These are phyloP conservation scores for Suillus brevipes DNA, from an alignment of 768 basidiomycete genomes.

Conservation along the genomic window DNA sequence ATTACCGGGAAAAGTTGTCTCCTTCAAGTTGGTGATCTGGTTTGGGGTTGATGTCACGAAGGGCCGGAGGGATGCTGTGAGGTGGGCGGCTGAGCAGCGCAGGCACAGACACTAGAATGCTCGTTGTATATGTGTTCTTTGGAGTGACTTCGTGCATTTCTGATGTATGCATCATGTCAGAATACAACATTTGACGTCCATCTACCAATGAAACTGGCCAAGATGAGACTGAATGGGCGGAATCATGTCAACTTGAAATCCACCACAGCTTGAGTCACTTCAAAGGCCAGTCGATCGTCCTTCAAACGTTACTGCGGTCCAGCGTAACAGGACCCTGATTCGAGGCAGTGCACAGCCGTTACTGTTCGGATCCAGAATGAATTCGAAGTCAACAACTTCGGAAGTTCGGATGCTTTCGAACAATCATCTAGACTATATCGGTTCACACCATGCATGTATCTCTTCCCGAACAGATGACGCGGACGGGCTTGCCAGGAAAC, in stretches of 20 bases:
- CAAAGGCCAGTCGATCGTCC: not conserved
- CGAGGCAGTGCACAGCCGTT: not conserved
- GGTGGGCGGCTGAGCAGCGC: constrained; percentile 47
- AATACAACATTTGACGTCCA: not conserved
- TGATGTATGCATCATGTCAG: not conserved
- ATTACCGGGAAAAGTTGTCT: too few species aligned
- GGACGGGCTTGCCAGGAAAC: not conserved
- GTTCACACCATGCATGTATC: not conserved
- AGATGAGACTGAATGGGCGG: not conserved
- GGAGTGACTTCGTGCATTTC: not conserved
- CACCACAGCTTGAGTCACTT: not conserved
- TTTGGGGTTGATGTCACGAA: constrained; percentile 65
- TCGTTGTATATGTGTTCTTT: not conserved
- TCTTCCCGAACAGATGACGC: not conserved
- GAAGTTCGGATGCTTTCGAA: too few species aligned
- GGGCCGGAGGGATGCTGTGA: constrained; percentile 60
- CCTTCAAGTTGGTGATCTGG: constrained; percentile 81
- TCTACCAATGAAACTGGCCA: not conserved
- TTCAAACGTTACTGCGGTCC: too few species aligned
- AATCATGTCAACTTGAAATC: not conserved
- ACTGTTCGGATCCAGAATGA: not conserved
- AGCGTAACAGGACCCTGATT: not conserved
- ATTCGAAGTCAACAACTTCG: too few species aligned
- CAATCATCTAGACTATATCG: not conserved
- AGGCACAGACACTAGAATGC: not conserved